These are phyloP conservation scores for Annulohypoxylon truncatum DNA, from an alignment of 2,329 filamentous ascomycete genomes.

Conservation along the genomic window DNA sequence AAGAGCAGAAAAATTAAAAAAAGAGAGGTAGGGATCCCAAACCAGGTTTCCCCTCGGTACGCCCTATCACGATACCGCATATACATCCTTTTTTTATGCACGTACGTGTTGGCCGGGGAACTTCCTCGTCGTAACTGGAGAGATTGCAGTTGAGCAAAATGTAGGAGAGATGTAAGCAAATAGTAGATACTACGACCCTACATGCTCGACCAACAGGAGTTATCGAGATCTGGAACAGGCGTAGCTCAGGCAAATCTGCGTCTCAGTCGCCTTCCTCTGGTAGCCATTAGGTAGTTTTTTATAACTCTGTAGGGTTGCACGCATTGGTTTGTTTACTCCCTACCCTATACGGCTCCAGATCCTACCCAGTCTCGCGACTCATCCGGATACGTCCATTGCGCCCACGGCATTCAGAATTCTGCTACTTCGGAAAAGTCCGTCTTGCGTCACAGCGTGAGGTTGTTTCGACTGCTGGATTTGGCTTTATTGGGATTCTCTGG, in stretches of 20 bases:
- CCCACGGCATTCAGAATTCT: constrained; percentile 4
- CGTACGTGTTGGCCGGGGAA: constrained; percentile 27
- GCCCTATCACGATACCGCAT: constrained; percentile 23
- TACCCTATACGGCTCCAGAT: constrained; percentile 22
- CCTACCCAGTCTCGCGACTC: constrained; percentile 29
- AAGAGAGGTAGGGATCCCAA: constrained; percentile 3
- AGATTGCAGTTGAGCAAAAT: background rate
- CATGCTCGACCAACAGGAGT: constrained; percentile 22
- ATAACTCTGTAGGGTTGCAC: constrained; percentile 30
- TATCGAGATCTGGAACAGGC: constrained; percentile 34
- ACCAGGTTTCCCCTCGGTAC: constrained; percentile 7
- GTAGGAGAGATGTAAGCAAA: constrained; percentile 23
- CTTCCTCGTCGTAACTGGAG: constrained; percentile 20
- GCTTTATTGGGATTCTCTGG: constrained; percentile 30
- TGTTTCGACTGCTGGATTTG: constrained; percentile 23
- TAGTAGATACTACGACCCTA: constrained; percentile 28
- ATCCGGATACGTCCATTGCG: constrained; percentile 21
- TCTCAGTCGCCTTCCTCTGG: constrained; percentile 25
- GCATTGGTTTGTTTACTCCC: constrained; percentile 39
- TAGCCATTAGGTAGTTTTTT: constrained; percentile 24
- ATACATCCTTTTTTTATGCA: constrained; percentile 8
- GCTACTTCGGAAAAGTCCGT: constrained; percentile 29
- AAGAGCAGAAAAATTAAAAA: background rate
- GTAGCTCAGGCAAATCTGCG: constrained; percentile 8
- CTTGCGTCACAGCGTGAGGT: constrained; percentile 30